Conservation (phyloP, 306 rosid species). For the Medicago ruthenica region DNA sequence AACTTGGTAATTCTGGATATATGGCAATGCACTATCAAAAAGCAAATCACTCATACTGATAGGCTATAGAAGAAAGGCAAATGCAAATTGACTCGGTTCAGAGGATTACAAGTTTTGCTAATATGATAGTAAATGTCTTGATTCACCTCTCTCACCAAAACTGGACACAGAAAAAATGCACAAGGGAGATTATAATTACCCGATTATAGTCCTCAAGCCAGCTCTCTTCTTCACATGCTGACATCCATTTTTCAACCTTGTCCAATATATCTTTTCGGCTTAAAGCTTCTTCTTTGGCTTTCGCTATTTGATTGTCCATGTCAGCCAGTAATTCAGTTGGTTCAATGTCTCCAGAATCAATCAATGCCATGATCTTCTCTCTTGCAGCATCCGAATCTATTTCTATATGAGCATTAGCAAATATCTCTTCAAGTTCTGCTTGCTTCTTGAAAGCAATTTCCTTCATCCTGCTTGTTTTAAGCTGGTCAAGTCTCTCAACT, state of each 20-base stretch:
- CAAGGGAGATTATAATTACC: slow-evolving; percentile 53
- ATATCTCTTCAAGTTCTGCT: slow-evolving; percentile 89
- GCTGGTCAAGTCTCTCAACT: slow-evolving; percentile 97
- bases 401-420: slow-evolving; percentile 84
- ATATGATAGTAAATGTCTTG: slow-evolving; percentile 7
- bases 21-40: slow-evolving; percentile 10
- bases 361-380: slow-evolving; percentile 82
- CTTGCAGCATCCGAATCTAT: slow-evolving; percentile 89
- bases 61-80: slow-evolving; percentile 1
- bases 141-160: slow-evolving; percentile 21
- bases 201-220: slow-evolving; percentile 99
- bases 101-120: slow-evolving; percentile 7
- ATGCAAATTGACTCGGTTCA: slow-evolving; percentile 26
- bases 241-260: slow-evolving; percentile 99
- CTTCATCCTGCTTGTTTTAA: slow-evolving; percentile 97
- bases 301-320: slow-evolving; percentile 92
- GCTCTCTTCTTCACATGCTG: slow-evolving; percentile 99
- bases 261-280: slow-evolving; percentile 98
- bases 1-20: slow-evolving; percentile 24
- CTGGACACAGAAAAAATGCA: slow-evolving; percentile 13
- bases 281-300: slow-evolving; percentile 90
- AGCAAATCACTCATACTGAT: neutral
- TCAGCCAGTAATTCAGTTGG: slow-evolving; percentile 90
- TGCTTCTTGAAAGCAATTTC: slow-evolving; percentile 99
- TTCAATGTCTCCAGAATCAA: slow-evolving; percentile 85